phyloP scores from a whole-genome alignment of 176 grass and related monocot species.

The Aechmea fasciata region DNA sequence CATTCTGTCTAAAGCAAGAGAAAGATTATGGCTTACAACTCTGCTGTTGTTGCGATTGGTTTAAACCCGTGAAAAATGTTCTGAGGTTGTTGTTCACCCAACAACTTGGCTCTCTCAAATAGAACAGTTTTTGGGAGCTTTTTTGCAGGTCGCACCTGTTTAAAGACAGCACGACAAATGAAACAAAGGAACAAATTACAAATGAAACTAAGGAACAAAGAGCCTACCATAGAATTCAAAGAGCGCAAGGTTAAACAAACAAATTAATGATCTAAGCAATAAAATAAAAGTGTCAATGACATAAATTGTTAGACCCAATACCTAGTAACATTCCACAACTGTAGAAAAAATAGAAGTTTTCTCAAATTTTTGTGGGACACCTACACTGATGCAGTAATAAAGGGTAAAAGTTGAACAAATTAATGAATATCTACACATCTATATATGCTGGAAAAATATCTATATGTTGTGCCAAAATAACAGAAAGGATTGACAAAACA shows the following conservation, averaged over 20 bases:
- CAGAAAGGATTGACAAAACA: no score
- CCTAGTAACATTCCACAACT: no score
- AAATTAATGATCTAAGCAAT: neutral
- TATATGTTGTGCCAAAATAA: no score
- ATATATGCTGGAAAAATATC: no score
- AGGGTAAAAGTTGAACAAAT: no score
- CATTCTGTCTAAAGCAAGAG: neutral
- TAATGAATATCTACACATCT: neutral
- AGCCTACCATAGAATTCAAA: neutral
- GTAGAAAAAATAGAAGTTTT: no score
- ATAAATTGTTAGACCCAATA: neutral
- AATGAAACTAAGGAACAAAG: conserved; percentile 1
- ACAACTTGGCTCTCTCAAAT: conserved; percentile 68
- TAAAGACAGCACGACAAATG: conserved; percentile 4
- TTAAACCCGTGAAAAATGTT: conserved; percentile 76
- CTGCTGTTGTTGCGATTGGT: conserved; percentile 55
- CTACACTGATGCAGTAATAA: no score
- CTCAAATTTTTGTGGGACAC: no score
- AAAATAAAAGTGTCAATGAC: neutral
- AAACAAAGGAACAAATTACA: conserved; percentile 1
- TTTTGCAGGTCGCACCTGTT: conserved; percentile 41
- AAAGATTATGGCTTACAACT: conserved; percentile 44
- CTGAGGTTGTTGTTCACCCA: conserved; percentile 54
- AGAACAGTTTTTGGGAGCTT: conserved; percentile 68
- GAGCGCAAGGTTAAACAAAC: neutral